A percentile compares a stretch with the other conserved stretches of the same genome.
Evolutionary conservation across 352 stramenopile genomes (phyloP).

Genomic region (Peronospora tabacina): DNA sequence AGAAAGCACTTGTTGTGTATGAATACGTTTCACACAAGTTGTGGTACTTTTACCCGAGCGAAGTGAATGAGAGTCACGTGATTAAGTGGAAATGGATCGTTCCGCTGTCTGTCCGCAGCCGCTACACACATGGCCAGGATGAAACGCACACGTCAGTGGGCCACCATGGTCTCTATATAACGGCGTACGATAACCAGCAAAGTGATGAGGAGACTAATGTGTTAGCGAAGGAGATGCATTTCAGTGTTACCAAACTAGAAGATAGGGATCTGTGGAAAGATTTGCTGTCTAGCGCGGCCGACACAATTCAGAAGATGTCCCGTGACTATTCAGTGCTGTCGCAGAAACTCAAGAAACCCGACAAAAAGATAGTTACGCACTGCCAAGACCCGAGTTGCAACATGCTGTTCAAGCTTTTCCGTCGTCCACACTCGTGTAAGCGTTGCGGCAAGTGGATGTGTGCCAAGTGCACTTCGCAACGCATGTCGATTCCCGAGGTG

Average conservation of each 20-base stretch:
- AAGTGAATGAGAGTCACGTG: slow-evolving; percentile 68
- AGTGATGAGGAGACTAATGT: slow-evolving; percentile 37
- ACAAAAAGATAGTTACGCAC: slow-evolving; percentile 76
- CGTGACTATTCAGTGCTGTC: slow-evolving; percentile 57
- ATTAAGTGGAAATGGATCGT: slow-evolving; percentile 88
- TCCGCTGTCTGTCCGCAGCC: slow-evolving; percentile 54
- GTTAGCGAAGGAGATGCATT: slow-evolving; percentile 67
- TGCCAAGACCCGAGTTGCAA: slow-evolving; percentile 65
- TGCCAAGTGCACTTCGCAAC: slow-evolving; percentile 70
- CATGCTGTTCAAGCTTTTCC: slow-evolving; percentile 75
- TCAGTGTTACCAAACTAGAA: slow-evolving; percentile 80
- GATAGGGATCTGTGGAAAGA: slow-evolving; percentile 78
- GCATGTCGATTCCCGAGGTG: slow-evolving; percentile 74
- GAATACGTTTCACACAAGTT: slow-evolving; percentile 84
- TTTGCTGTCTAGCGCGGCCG: slow-evolving; percentile 47
- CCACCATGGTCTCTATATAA: slow-evolving; percentile 78
- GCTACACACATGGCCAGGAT: slow-evolving; percentile 81
- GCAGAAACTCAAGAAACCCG: slow-evolving; percentile 71
- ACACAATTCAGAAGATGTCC: slow-evolving; percentile 57
- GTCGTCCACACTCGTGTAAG: slow-evolving; percentile 75
- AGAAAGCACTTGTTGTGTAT: slow-evolving; percentile 82
- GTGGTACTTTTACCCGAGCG: slow-evolving; percentile 85
- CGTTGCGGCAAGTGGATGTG: slow-evolving; percentile 84
- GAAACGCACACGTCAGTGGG: slow-evolving; percentile 76
- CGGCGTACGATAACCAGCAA: slow-evolving; percentile 70